These are phyloP conservation scores for Fomitiporia mediterranea DNA, from an alignment of 1,284 basidiomycete genomes.

Conservation along the genomic window DNA sequence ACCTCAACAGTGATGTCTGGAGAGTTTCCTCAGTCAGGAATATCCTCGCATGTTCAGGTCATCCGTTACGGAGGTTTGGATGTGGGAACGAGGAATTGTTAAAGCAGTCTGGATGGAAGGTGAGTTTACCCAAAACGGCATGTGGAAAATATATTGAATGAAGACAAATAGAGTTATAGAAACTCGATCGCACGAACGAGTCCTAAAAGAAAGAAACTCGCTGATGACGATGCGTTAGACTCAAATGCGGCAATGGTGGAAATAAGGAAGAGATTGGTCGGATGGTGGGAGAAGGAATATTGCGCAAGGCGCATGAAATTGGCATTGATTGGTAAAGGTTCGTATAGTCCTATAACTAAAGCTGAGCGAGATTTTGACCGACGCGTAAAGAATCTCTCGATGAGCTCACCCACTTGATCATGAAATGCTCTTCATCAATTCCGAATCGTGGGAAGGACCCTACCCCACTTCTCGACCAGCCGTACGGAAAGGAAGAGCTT, in stretches of 20 bases:
- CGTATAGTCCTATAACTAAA: conserved; percentile 20
- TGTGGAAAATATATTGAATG: conserved; percentile 32
- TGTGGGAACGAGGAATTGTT: conserved; percentile 87
- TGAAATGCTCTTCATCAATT: conserved; percentile 74
- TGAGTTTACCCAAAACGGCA: conserved; percentile 41
- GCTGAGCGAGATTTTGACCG: conserved; percentile 47
- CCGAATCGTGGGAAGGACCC: conserved; percentile 64
- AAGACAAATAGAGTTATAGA: conserved; percentile 74
- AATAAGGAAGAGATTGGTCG: conserved; percentile 84
- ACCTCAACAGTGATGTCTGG: conserved; percentile 93
- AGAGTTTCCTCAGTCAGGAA: conserved; percentile 97
- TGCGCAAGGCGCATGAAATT: conserved; percentile 93
- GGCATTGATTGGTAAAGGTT: conserved; percentile 88
- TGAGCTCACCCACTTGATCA: conserved; percentile 64
- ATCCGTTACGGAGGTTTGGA: conserved; percentile 92
- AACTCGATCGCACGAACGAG: too few relatives aligned
- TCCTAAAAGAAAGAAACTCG: too few relatives aligned
- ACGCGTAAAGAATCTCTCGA: conserved; percentile 67
- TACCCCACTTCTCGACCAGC: conserved; percentile 69
- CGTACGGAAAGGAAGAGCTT: conserved; percentile 69
- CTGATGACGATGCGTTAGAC: too few relatives aligned
- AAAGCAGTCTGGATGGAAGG: conserved; percentile 56
- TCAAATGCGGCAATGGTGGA: conserved; percentile 77
- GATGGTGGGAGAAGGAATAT: conserved; percentile 95
- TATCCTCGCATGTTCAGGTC: conserved; percentile 72